These are phyloP conservation scores for Petasospora rhodanensis DNA, from an alignment of 1,139 yeast species.

Conservation along the genomic window DNA sequence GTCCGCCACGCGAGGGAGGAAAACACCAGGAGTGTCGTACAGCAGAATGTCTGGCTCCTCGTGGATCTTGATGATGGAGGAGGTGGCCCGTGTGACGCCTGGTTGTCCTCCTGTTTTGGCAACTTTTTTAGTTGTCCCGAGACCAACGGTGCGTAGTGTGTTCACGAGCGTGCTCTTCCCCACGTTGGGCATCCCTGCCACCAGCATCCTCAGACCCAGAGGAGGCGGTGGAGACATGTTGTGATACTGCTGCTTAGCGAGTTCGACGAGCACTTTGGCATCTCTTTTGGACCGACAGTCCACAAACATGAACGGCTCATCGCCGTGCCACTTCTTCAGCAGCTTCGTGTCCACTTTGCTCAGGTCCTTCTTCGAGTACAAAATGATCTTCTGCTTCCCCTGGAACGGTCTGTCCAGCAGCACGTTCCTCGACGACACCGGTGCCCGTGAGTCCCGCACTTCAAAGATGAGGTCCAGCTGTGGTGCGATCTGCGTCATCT, in stretches of 20 bases:
- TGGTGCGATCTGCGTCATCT: slow-evolving; percentile 66
- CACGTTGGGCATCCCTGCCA: slow-evolving; percentile 97
- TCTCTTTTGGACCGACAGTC: slow-evolving; percentile 56
- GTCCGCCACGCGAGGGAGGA: slow-evolving; percentile 68
- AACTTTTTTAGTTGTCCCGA: slow-evolving; percentile 46
- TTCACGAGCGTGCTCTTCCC: slow-evolving; percentile 93
- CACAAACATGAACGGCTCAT: slow-evolving; percentile 53
- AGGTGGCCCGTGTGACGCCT: slow-evolving; percentile 81
- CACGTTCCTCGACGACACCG: slow-evolving; percentile 76
- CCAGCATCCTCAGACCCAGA: slow-evolving; percentile 68
- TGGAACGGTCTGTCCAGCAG: slow-evolving; percentile 68
- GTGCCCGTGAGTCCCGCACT: slow-evolving; percentile 85
- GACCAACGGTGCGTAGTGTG: slow-evolving; percentile 51
- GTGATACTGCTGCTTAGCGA: slow-evolving; percentile 41
- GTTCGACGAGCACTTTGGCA: slow-evolving; percentile 45
- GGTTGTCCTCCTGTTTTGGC: slow-evolving; percentile 87
- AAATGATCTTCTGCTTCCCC: slow-evolving; percentile 48
- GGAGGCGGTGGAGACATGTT: slow-evolving; percentile 57
- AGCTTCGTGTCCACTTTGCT: slow-evolving; percentile 28
- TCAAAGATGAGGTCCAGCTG: slow-evolving; percentile 81
- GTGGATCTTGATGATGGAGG: slow-evolving; percentile 67
- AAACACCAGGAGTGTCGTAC: slow-evolving; percentile 92
- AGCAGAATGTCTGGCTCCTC: slow-evolving; percentile 63
- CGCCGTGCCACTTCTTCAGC: slow-evolving; percentile 51
- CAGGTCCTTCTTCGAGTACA: slow-evolving; percentile 67